Conservation (phyloP, 2,329 filamentous ascomycete species). For the Colletotrichum sansevieriae region DNA sequence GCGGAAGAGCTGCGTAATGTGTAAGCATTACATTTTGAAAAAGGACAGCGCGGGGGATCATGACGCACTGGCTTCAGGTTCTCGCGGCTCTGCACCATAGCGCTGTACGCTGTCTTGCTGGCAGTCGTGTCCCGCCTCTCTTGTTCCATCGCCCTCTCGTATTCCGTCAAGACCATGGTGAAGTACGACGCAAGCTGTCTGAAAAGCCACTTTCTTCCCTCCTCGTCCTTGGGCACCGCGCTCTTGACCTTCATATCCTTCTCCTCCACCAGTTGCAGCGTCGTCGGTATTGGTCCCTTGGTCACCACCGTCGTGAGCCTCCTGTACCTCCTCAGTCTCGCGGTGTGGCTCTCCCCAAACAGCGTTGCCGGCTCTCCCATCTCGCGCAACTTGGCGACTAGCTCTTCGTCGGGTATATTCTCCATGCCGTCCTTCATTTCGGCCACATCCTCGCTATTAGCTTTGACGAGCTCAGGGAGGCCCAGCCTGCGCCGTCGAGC, state of each 20-base stretch:
- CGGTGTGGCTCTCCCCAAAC: conserved; percentile 84
- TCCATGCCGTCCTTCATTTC: conserved; percentile 63
- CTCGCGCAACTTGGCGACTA: conserved; percentile 75
- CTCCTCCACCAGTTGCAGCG: conserved; percentile 82
- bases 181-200: conserved; percentile 95
- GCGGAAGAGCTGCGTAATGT: conserved; percentile 75
- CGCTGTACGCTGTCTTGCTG: conserved; percentile 83
- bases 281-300: conserved; percentile 88
- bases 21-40: conserved; percentile 17
- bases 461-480: conserved; percentile 76
- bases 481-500: conserved; percentile 81
- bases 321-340: conserved; percentile 78
- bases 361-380: conserved; percentile 80
- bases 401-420: conserved; percentile 78
- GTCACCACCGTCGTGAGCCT: conserved; percentile 73
- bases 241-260: conserved; percentile 87
- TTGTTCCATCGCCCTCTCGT: conserved; percentile 82
- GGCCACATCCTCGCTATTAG: conserved; percentile 54
- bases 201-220: conserved; percentile 79
- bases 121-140: conserved; percentile 75
- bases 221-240: conserved; percentile 71
- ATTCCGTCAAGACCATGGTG: conserved; percentile 92
- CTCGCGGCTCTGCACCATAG: conserved; percentile 88
- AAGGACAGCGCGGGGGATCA: background rate
- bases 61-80: conserved; percentile 81